Evolutionary conservation across 352 stramenopile species (phyloP), one percentile per base, ranked within the genome.

Genomic region (Phytophthora palmivora): DNA sequence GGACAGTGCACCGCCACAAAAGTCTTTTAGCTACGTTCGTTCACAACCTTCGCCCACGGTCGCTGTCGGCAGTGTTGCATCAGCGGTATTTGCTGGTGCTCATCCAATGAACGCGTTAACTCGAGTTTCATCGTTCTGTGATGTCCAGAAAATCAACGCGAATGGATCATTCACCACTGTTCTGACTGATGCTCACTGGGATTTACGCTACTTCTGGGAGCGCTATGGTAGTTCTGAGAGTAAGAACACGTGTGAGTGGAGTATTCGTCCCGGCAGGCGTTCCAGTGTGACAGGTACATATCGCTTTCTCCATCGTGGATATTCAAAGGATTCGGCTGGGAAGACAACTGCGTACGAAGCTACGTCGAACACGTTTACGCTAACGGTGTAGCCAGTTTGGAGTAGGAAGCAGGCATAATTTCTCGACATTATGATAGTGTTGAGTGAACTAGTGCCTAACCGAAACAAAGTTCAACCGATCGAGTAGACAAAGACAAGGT

Each of bases 131-230:
- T 86, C 73, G 1, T 89, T 88, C 63, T 85, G 76, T 18, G 76
- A 86, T 30, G 70, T 89, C 16, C 58, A 88, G 45, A 67, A 59
- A 11, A 43, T 82, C 6, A 28, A 50, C 14, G 48, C 43, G 2
- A 38, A 47, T 7, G 64, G 58, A 9, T 45, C 38, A 11, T 88
- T 61, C 39, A 32, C 48, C 16, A 81, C 59, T 5, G 37, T 78
- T 16, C 50, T 87, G 63, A 84, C 70, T 1, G 80, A 89, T 47
- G 67, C 63, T 2, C 73, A 87, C 50, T 88, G 78, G 78, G 77
- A 85, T 28, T 33, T 85, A 24, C 78, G 78, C 18, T 85, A 72
- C 56, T 36, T 57, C 18, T 87, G 78, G 76, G 43, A 59, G n/a
- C 56, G 65, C 14, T 44, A 66, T 33, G 34, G 61, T 16, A 19